Conservation (phyloP, 768 basidiomycete genomes). For the Tricholoma sp. region DNA sequence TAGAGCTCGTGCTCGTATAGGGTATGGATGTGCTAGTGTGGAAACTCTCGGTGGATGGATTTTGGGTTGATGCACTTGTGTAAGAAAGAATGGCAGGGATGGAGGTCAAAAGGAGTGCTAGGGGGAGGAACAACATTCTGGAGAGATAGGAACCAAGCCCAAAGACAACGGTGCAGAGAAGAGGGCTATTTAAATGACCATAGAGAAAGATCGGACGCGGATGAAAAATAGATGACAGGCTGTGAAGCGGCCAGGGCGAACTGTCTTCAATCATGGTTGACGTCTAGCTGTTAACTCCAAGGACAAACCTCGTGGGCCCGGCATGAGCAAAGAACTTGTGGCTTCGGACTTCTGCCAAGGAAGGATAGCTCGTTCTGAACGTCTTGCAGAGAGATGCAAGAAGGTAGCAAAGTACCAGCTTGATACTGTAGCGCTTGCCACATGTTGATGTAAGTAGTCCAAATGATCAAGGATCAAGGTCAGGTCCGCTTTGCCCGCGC, state of each 20-base stretch:
- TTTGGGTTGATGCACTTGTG: too few species aligned
- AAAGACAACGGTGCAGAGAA: not conserved
- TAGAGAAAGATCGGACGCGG: constrained; percentile 9
- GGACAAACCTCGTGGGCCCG: not conserved
- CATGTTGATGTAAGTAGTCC: not conserved
- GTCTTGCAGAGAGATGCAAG: too few species aligned
- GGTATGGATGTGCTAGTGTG: not conserved
- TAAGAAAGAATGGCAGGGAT: constrained; percentile 22
- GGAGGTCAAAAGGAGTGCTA: constrained; percentile 19
- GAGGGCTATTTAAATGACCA: constrained; percentile 8
- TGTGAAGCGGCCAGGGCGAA: constrained; percentile 33
- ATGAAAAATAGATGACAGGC: constrained; percentile 25
- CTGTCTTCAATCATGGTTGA: constrained; percentile 23
- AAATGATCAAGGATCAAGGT: constrained; percentile 8
- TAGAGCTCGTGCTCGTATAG: not conserved
- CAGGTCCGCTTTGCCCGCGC: constrained; percentile 1
- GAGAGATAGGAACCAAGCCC: constrained; percentile 6
- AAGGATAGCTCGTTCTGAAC: not conserved
- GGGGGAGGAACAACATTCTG: constrained; percentile 23
- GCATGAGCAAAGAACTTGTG: not conserved
- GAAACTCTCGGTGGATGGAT: too few species aligned
- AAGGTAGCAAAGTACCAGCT: too few species aligned
- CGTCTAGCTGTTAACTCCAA: constrained; percentile 6
- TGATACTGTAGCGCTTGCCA: too few species aligned
- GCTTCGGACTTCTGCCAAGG: not conserved